Percentiles rank a stretch among this genome's conserved stretches.
Evolutionary conservation across 169 alveolate genomes (phyloP).

Genomic region (Babesia divergens): DNA sequence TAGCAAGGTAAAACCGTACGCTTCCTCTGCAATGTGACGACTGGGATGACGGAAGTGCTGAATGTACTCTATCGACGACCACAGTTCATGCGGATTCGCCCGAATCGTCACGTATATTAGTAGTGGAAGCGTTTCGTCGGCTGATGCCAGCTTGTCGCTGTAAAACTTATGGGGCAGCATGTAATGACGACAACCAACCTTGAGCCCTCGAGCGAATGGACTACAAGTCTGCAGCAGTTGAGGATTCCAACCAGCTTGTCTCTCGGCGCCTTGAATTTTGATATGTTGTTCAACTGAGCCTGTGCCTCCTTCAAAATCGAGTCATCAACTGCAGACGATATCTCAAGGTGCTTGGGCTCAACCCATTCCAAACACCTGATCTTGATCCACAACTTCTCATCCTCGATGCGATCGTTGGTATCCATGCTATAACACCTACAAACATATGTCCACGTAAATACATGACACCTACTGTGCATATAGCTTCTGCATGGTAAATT

Average conservation of each 20-base stretch:
- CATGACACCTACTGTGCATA: slow-evolving; percentile 29
- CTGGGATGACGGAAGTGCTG: slow-evolving; percentile 80
- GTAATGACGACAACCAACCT: slow-evolving; percentile 8
- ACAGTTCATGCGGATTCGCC: slow-evolving; percentile 79
- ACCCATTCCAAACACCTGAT: slow-evolving; percentile 71
- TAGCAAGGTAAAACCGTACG: slow-evolving; percentile 80
- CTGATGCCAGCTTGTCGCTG: slow-evolving; percentile 68
- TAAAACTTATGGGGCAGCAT: not conserved
- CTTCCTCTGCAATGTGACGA: slow-evolving; percentile 78
- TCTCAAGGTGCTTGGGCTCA: slow-evolving; percentile 67
- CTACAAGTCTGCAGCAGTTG: slow-evolving; percentile 71
- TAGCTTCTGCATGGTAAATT: slow-evolving; percentile 62
- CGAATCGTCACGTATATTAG: slow-evolving; percentile 75
- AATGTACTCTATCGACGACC: slow-evolving; percentile 76
- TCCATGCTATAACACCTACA: slow-evolving; percentile 66
- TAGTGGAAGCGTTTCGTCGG: slow-evolving; percentile 83
- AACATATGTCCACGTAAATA: not conserved
- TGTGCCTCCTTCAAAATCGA: slow-evolving; percentile 36
- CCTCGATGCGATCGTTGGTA: slow-evolving; percentile 67
- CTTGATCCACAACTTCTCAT: slow-evolving; percentile 66
- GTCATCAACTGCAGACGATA: slow-evolving; percentile 19
- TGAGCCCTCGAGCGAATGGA: slow-evolving; percentile 60
- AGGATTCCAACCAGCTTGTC: slow-evolving; percentile 73
- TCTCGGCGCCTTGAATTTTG: slow-evolving; percentile 68
- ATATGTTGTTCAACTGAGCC: slow-evolving; percentile 37